Evolutionary conservation across 169 alveolate species (phyloP).

Genomic region (Plasmodium adleri): DNA sequence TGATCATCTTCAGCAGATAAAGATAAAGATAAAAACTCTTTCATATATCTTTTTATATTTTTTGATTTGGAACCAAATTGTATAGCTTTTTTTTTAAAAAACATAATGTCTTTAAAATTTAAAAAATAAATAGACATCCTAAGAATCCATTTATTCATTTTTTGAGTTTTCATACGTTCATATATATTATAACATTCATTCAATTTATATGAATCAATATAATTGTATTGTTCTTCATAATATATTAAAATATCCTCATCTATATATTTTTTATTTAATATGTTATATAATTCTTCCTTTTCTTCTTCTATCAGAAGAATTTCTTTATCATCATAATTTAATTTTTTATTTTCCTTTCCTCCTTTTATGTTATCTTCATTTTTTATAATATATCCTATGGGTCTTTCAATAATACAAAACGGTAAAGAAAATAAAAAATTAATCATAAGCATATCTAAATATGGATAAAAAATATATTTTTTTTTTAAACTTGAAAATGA

Average conservation of each 20-base stretch:
- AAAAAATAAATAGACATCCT: constrained; percentile 78
- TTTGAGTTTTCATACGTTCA: constrained; percentile 9
- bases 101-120: constrained; percentile 75
- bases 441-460: constrained; percentile 42
- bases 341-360: background rate
- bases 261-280: background rate
- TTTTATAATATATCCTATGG: background rate
- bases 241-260: background rate
- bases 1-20: background rate
- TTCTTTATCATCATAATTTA: background rate
- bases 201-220: background rate
- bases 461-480: constrained; percentile 76
- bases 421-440: constrained; percentile 63
- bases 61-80: constrained; percentile 84
- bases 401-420: constrained; percentile 45
- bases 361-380: background rate
- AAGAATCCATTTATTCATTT: constrained; percentile 83
- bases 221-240: background rate
- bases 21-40: constrained; percentile 26
- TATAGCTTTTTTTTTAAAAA: constrained; percentile 85
- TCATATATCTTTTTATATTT: constrained; percentile 49
- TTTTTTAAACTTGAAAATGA: constrained; percentile 62
- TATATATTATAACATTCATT: constrained; percentile 33
- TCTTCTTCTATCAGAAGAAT: background rate
- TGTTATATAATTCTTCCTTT: background rate